phyloP scores from a whole-genome alignment of 176 grass and related monocot species.

The Zea mays region Zm-B73-REFERENCE-NAM-5.0 NC_050097.1:169359001-169359500 shows the following conservation, averaged over 20 bases:
- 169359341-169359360: slow-evolving; percentile 12
- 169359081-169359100: neutral
- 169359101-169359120: slow-evolving; percentile 36
- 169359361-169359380: slow-evolving; percentile 12
- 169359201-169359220: slow-evolving; percentile 36
- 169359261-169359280: slow-evolving; percentile 9
- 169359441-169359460: neutral
- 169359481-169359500: neutral
- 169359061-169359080: neutral
- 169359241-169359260: neutral
- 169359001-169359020: slow-evolving; percentile 24
- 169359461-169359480: neutral
- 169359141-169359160: slow-evolving; percentile 19
- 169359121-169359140: slow-evolving; percentile 18
- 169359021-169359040: slow-evolving; percentile 22
- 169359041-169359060: slow-evolving; percentile 26
- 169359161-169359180: slow-evolving; percentile 8
- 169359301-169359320: neutral
- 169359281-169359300: neutral
- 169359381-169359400: neutral
- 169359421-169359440: neutral
- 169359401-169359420: neutral
- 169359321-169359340: neutral
- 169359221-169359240: slow-evolving; percentile 14
- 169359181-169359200: slow-evolving; percentile 22